These are phyloP conservation scores for Meyerozyma sp. DNA, from an alignment of 1,139 yeast genomes.

Conservation along the genomic window DNA sequence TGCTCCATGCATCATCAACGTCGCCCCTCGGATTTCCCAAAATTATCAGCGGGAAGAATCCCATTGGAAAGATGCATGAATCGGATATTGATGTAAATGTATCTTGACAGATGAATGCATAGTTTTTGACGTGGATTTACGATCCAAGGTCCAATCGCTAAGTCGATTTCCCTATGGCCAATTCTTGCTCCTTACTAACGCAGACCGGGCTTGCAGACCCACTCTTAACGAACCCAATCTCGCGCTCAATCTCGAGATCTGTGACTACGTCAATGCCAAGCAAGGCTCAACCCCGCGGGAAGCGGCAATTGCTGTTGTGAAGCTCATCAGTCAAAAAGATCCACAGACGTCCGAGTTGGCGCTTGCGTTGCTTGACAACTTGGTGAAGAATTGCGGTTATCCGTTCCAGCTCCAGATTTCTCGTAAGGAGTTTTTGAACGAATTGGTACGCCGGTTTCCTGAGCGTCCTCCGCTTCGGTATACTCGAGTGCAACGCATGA, in stretches of 20 bases:
- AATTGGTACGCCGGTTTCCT: slow-evolving; percentile 87
- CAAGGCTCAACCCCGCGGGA: slow-evolving; percentile 90
- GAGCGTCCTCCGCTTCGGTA: slow-evolving; percentile 90
- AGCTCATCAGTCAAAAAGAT: slow-evolving; percentile 75
- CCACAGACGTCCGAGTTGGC: slow-evolving; percentile 70
- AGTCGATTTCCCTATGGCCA: background rate
- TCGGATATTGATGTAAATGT: background rate
- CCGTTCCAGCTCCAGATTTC: slow-evolving; percentile 94
- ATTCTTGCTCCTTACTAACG: slow-evolving; percentile 13
- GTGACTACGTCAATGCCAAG: slow-evolving; percentile 88
- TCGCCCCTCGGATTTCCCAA: background rate
- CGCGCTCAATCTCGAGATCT: slow-evolving; percentile 83
- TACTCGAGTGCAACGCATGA: slow-evolving; percentile 74
- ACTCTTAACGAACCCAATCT: slow-evolving; percentile 83
- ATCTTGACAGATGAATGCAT: background rate
- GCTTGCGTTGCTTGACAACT: slow-evolving; percentile 63
- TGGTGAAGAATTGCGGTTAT: slow-evolving; percentile 96
- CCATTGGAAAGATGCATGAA: background rate
- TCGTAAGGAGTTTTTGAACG: slow-evolving; percentile 90
- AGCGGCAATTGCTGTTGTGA: slow-evolving; percentile 88
- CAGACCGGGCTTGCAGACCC: slow-evolving; percentile 86
- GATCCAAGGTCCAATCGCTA: background rate
- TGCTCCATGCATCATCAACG: background rate
- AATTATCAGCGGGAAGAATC: background rate
- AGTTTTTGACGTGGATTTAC: background rate